Evolutionary conservation across 75 land plant species (phyloP).

Genomic region (Gnetum montanum): DNA sequence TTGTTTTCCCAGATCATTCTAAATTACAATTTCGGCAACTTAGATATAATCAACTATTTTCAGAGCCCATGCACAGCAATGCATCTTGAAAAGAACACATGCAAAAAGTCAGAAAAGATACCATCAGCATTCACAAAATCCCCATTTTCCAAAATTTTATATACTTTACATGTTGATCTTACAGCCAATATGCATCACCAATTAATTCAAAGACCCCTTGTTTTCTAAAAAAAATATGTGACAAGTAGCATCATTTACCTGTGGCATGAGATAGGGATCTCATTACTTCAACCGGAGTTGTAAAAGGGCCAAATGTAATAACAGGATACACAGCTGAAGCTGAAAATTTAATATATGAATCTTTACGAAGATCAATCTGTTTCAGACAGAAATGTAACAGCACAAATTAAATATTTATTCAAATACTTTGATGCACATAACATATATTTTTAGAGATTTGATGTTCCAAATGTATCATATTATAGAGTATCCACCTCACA

Average conservation of each 20-base stretch:
- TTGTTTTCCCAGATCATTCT: no score
- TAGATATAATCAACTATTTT: no score
- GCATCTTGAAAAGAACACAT: no score
- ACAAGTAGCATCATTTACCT: constrained; percentile 32
- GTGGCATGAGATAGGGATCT: constrained; percentile 70
- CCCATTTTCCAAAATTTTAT: no score
- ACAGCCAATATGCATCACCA: no score
- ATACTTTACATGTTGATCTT: no score
- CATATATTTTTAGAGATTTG: background rate
- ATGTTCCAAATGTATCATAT: no score
- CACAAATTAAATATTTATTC: background rate
- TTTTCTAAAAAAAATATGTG: background rate
- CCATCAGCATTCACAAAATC: no score
- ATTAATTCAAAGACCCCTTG: background rate
- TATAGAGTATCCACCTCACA: constrained; percentile 77
- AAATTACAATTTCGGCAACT: no score
- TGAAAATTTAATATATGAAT: constrained; percentile 37
- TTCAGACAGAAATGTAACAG: background rate
- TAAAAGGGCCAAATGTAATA: constrained; percentile 82
- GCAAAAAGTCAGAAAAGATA: no score
- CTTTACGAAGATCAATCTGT: constrained; percentile 74
- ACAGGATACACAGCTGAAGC: constrained; percentile 65
- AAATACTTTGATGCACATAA: background rate
- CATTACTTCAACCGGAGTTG: constrained; percentile 60
- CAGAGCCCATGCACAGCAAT: no score